These are phyloP conservation scores for Colletotrichum lentis DNA, from an alignment of 2,329 filamentous ascomycete genomes.

Conservation along the genomic window DNA sequence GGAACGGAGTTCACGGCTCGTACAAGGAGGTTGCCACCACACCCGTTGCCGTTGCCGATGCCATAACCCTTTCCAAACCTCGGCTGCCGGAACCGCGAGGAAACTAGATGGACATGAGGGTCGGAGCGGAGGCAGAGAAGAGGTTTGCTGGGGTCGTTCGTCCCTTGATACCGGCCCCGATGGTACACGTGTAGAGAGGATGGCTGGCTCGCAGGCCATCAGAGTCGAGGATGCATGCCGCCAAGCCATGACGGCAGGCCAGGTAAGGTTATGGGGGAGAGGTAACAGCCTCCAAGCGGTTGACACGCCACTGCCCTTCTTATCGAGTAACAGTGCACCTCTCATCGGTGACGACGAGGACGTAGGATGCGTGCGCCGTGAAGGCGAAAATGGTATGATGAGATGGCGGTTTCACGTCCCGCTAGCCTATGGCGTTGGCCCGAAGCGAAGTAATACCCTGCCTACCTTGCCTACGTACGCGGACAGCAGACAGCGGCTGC, in stretches of 20 bases:
- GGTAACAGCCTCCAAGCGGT: conserved; percentile 5
- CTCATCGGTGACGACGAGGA: conserved; percentile 5
- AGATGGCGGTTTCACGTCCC: conserved; percentile 32
- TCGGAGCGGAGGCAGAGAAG: background rate
- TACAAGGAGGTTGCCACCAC: background rate
- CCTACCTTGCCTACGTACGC: too few relatives aligned
- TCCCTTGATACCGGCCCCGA: background rate
- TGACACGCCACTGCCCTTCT: background rate
- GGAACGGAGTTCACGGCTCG: background rate
- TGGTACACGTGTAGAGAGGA: background rate
- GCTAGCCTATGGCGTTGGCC: conserved; percentile 11
- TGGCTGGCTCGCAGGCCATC: background rate
- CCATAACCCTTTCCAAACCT: background rate
- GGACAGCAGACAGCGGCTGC: background rate
- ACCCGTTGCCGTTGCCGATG: background rate
- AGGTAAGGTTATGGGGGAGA: conserved; percentile 15
- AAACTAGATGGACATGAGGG: background rate
- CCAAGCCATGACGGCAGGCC: background rate
- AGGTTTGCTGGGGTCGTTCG: background rate
- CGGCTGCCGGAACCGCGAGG: background rate
- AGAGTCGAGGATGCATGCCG: background rate
- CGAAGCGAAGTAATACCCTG: background rate
- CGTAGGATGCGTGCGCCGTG: conserved; percentile 3
- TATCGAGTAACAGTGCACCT: background rate
- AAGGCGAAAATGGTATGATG: conserved; percentile 16